Evolutionary conservation across 2,329 filamentous ascomycete species (phyloP).

Genomic region (Ceratocystis variospora): DNA sequence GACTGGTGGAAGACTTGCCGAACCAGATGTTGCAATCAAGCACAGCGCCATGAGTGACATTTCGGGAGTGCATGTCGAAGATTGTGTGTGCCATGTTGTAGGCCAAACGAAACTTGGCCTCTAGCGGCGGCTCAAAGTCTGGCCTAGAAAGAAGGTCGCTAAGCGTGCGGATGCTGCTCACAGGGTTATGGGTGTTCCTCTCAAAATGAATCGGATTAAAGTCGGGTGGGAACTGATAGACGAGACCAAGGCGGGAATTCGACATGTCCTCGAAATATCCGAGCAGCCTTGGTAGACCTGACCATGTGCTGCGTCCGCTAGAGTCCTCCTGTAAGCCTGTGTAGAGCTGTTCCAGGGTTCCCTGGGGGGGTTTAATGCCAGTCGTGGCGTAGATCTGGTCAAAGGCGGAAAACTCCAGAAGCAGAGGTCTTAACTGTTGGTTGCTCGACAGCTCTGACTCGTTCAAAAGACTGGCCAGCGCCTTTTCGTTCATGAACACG

Average conservation of each 20-base stretch:
- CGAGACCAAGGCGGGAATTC: conserved; percentile 54
- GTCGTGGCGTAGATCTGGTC: conserved; percentile 48
- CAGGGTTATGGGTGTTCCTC: conserved; percentile 29
- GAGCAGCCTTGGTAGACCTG: conserved; percentile 45
- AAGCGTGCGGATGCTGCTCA: conserved; percentile 42
- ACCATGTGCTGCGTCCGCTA: conserved; percentile 37
- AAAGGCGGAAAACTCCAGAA: conserved; percentile 58
- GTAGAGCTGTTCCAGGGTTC: conserved; percentile 49
- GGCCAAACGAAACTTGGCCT: conserved; percentile 63
- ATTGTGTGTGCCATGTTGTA: conserved; percentile 59
- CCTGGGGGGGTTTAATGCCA: conserved; percentile 50
- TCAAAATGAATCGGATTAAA: conserved; percentile 28
- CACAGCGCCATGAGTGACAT: conserved; percentile 58
- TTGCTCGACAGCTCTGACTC: not conserved
- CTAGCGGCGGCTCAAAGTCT: conserved; percentile 50
- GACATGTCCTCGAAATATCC: conserved; percentile 65
- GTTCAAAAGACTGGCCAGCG: conserved; percentile 23
- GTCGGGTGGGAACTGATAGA: conserved; percentile 57
- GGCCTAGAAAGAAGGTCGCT: conserved; percentile 39
- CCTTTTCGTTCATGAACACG: conserved; percentile 34
- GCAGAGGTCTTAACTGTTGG: conserved; percentile 31
- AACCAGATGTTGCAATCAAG: conserved; percentile 55
- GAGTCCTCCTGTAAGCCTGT: conserved; percentile 35
- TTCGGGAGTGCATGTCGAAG: conserved; percentile 56
- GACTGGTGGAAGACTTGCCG: conserved; percentile 34